Conservation (phyloP, 2,329 filamentous ascomycete species). For the Pseudocercospora crystallina region DNA sequence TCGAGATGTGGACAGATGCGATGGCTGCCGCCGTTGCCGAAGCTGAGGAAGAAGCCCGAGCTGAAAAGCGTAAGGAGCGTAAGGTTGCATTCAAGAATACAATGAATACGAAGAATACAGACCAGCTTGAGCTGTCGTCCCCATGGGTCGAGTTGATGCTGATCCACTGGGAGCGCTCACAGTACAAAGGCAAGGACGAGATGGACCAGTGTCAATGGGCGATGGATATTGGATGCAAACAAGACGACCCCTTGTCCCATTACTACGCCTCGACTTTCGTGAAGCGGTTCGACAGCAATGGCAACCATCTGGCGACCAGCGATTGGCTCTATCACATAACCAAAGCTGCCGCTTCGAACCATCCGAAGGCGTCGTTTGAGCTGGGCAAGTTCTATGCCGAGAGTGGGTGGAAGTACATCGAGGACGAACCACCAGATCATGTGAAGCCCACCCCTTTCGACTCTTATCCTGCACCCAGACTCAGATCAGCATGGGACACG, state of each 20-base stretch:
- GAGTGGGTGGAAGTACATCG: conserved; percentile 34
- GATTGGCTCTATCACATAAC: conserved; percentile 46
- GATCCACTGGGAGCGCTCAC: conserved; percentile 19
- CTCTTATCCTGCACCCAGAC: conserved; percentile 23
- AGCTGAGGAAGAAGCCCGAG: conserved; percentile 6
- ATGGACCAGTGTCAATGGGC: conserved; percentile 30
- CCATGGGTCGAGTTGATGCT: conserved; percentile 35
- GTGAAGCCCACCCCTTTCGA: conserved; percentile 37
- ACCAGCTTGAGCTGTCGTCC: conserved; percentile 26
- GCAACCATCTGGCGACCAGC: conserved; percentile 28
- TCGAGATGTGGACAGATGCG: conserved; percentile 29
- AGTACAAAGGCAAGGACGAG: conserved; percentile 15
- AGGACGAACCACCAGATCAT: conserved; percentile 35
- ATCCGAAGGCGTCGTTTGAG: conserved; percentile 38
- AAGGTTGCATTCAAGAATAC: background rate
- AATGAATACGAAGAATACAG: background rate
- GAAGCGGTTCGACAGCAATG: conserved; percentile 23
- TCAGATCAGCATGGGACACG: background rate
- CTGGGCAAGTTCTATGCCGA: conserved; percentile 42
- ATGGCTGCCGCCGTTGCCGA: conserved; percentile 23
- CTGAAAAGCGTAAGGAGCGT: background rate
- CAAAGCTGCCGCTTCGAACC: conserved; percentile 46
- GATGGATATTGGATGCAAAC: conserved; percentile 38
- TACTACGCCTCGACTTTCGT: conserved; percentile 33
- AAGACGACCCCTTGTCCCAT: conserved; percentile 46